A percentile compares a stretch with the other conserved stretches of the same genome.
Evolutionary conservation across 352 stramenopile species (phyloP).

Genomic region (Phytophthora uliginosa): DNA sequence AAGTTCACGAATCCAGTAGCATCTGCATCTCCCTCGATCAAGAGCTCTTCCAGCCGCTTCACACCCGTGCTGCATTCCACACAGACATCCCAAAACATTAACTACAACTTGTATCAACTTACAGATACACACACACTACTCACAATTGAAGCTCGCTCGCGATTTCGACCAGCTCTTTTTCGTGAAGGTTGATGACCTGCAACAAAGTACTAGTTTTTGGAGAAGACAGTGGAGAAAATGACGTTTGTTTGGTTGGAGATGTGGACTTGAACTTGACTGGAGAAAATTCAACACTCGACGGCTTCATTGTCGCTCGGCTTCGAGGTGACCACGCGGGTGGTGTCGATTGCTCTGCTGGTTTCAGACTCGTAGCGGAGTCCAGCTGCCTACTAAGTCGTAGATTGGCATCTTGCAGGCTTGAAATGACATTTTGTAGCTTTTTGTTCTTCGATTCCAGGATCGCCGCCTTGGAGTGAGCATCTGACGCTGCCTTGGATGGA

Average conservation of each 20-base stretch:
- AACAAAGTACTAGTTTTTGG: slow-evolving; percentile 1
- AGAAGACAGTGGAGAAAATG: slow-evolving; percentile 5
- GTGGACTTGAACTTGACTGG: slow-evolving; percentile 19
- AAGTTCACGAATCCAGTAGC: slow-evolving; percentile 59
- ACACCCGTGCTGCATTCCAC: slow-evolving; percentile 40
- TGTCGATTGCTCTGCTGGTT: not conserved
- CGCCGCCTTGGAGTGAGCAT: slow-evolving; percentile 28
- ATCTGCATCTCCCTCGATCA: slow-evolving; percentile 34
- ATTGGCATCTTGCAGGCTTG: slow-evolving; percentile 55
- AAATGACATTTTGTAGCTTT: slow-evolving; percentile 53
- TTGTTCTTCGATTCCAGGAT: slow-evolving; percentile 56
- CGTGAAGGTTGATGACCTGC: slow-evolving; percentile 45
- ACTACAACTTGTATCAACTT: not conserved
- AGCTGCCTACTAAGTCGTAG: slow-evolving; percentile 54
- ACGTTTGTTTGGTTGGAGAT: not conserved
- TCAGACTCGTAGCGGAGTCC: slow-evolving; percentile 9
- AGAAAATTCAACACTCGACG: slow-evolving; percentile 11
- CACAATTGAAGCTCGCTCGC: slow-evolving; percentile 65
- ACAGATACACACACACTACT: slow-evolving; percentile 5
- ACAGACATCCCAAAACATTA: not conserved
- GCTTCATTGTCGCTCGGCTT: slow-evolving; percentile 14
- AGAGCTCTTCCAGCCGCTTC: slow-evolving; percentile 51
- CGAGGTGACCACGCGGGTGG: slow-evolving; percentile 9
- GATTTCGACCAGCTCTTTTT: slow-evolving; percentile 59
- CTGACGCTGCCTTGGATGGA: slow-evolving; percentile 6